phyloP scores from a whole-genome alignment of 768 basidiomycete genomes.

The Pulveroboletus sp. region DNA sequence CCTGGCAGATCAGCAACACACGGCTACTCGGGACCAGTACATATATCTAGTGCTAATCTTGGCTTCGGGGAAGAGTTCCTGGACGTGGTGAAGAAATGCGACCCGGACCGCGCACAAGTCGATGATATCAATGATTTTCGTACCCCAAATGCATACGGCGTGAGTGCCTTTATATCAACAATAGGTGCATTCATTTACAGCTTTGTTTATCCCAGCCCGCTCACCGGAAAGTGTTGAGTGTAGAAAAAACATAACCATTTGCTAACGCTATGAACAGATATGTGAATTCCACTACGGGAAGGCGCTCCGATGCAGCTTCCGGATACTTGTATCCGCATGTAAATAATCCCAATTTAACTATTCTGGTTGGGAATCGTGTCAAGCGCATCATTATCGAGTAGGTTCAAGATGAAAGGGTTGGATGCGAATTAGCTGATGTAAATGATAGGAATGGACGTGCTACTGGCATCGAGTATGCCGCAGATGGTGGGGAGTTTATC shows the following conservation, averaged over 20 bases:
- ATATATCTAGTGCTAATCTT: constrained; percentile 17
- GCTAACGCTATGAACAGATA: constrained; percentile 38
- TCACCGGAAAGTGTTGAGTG: constrained; percentile 13
- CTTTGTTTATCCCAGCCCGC: constrained; percentile 9
- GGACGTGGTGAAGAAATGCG: constrained; percentile 42
- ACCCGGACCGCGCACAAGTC: constrained; percentile 42
- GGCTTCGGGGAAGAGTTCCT: constrained; percentile 42
- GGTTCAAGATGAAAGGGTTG: background rate
- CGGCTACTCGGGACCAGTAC: constrained; percentile 34
- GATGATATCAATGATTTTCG: constrained; percentile 50
- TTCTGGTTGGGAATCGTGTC: constrained; percentile 33
- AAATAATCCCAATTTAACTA: constrained; percentile 28
- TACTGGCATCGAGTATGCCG: constrained; percentile 35
- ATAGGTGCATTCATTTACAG: background rate
- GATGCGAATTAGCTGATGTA: background rate
- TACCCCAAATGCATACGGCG: constrained; percentile 24
- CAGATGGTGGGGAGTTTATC: constrained; percentile 15
- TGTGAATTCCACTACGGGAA: constrained; percentile 43
- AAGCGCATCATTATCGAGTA: constrained; percentile 38
- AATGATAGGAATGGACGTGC: constrained; percentile 33
- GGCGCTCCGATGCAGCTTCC: constrained; percentile 33
- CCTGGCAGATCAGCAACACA: constrained; percentile 33
- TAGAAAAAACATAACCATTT: background rate
- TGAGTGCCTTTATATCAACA: constrained; percentile 1
- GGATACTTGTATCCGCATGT: constrained; percentile 35